Percentiles rank a stretch among this genome's conserved stretches.
phyloP scores from a whole-genome alignment of 768 basidiomycete species.

The Russula ochroleuca region DNA sequence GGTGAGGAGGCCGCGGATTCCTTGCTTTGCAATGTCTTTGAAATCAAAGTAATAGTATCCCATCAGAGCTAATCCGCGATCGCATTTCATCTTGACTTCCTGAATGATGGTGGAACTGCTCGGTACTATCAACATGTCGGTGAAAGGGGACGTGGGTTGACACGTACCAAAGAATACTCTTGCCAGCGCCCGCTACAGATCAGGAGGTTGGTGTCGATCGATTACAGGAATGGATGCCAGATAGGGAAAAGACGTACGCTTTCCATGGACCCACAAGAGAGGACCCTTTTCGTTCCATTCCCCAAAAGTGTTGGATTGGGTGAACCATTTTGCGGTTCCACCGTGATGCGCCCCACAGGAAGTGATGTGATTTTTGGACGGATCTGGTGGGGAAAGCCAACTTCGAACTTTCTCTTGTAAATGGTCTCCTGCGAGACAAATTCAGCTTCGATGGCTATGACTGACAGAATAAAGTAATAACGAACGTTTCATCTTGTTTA shows the following conservation, averaged over 20 bases:
- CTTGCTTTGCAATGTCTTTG: not conserved
- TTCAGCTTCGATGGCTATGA: no score
- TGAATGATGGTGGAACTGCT: not conserved
- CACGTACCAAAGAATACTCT: constrained; percentile 10
- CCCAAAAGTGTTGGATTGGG: not conserved
- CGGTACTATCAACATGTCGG: not conserved
- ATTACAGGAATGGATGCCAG: no score
- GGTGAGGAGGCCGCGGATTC: not conserved
- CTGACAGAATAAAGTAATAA: no score
- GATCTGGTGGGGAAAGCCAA: constrained; percentile 5
- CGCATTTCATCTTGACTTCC: not conserved
- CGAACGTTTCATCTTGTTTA: constrained; percentile 6
- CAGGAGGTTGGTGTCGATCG: not conserved
- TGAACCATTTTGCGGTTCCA: not conserved
- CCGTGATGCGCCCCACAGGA: not conserved
- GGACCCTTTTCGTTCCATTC: not conserved
- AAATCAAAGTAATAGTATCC: constrained; percentile 12
- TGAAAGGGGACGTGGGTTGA: not conserved
- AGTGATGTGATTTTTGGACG: not conserved
- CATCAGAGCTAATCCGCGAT: not conserved
- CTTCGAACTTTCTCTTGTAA: not conserved
- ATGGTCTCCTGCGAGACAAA: not conserved
- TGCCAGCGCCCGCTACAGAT: constrained; percentile 9
- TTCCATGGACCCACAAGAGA: not conserved
- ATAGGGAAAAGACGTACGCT: not conserved